Evolutionary conservation across 176 grass and related monocot species (phyloP).

Genomic region (Thinopyrum elongatum): DNA sequence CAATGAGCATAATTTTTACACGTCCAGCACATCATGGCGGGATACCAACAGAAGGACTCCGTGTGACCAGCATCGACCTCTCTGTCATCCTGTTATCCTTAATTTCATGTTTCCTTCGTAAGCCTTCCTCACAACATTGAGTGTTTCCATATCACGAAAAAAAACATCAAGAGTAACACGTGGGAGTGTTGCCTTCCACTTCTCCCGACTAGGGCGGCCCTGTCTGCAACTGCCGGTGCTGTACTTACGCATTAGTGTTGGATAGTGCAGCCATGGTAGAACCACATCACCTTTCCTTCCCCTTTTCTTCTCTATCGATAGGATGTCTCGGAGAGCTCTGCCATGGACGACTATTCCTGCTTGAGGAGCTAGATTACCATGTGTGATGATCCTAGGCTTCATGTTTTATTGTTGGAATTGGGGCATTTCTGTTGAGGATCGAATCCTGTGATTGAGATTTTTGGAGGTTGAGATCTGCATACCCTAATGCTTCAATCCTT

Average conservation of each 20-base stretch:
- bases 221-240: background rate
- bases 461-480: background rate
- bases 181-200: background rate
- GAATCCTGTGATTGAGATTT: background rate
- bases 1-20: background rate
- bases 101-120: background rate
- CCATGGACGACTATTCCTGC: background rate
- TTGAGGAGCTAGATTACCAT: background rate
- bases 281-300: background rate
- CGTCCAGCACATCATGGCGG: background rate
- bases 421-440: background rate
- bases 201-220: background rate
- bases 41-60: background rate
- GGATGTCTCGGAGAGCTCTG: background rate
- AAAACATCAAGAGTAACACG: background rate
- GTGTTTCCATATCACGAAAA: background rate
- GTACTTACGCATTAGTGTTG: background rate
- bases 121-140: background rate
- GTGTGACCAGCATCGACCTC: background rate
- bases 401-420: background rate
- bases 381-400: background rate
- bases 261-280: background rate
- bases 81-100: background rate
- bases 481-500: background rate
- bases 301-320: background rate